phyloP scores from a whole-genome alignment of 495 filamentous ascomycete species.

The Elasticomyces elasticus region DNA sequence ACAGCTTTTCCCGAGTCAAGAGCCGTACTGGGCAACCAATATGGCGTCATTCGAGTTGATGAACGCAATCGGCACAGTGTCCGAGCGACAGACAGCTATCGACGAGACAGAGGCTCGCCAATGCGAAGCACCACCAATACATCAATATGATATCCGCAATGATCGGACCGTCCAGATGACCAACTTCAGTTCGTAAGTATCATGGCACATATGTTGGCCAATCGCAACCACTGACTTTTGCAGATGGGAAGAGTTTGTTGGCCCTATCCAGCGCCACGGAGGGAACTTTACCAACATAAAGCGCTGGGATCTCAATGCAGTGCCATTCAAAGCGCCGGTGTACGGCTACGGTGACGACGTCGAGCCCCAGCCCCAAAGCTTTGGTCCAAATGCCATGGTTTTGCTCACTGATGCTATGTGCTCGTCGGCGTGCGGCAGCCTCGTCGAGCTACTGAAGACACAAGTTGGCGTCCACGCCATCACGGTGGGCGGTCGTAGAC shows the following conservation, averaged over 20 bases:
- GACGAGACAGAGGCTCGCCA: too few species aligned
- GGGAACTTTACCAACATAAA: constrained; percentile 38
- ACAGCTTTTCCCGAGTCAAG: too few species aligned
- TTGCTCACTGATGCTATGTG: constrained; percentile 39
- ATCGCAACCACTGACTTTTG: too few species aligned
- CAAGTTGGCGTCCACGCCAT: constrained; percentile 40
- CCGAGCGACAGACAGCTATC: too few species aligned
- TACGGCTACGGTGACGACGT: constrained; percentile 27
- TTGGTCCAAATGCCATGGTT: constrained; percentile 28
- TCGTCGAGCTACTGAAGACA: constrained; percentile 43
- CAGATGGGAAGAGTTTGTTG: constrained; percentile 46
- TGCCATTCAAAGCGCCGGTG: constrained; percentile 11
- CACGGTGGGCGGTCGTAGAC: constrained; percentile 41
- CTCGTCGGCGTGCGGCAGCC: constrained; percentile 41
- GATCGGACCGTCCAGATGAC: too few species aligned
- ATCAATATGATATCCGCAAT: too few species aligned
- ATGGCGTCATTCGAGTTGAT: too few species aligned
- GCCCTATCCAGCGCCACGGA: constrained; percentile 34
- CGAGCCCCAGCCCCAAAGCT: constrained; percentile 22
- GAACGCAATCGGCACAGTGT: too few species aligned
- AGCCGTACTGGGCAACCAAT: too few species aligned
- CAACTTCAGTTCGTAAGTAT: too few species aligned
- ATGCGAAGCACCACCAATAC: too few species aligned
- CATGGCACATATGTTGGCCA: too few species aligned
- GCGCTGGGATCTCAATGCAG: constrained; percentile 21